phyloP scores from a whole-genome alignment of 2,329 filamentous ascomycete genomes.

The Chaetoscypha palmicola region DNA sequence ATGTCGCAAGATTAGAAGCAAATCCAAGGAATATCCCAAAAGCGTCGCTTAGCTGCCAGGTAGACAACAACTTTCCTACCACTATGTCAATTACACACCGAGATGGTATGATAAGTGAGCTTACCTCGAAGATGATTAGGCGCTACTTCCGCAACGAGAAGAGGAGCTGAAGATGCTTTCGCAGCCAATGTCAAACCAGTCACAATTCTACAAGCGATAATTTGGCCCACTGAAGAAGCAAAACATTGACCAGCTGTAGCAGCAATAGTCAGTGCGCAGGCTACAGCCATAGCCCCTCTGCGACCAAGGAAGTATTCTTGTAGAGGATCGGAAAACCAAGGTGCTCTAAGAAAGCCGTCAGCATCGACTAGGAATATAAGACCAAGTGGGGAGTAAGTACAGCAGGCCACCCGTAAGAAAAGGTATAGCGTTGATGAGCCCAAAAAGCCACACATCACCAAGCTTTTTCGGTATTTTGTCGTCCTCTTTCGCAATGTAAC shows the following conservation, averaged over 20 bases:
- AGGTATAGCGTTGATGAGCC: neutral
- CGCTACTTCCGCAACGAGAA: neutral
- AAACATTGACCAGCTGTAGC: neutral
- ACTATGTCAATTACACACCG: too few relatives aligned
- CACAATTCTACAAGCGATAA: neutral
- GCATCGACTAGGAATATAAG: too few relatives aligned
- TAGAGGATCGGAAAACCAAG: neutral
- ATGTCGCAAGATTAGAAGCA: neutral
- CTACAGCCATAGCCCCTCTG: neutral
- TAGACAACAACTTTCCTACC: neutral
- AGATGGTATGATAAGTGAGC: too few relatives aligned
- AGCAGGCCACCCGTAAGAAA: neutral
- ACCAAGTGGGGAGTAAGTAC: neutral
- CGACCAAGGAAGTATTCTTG: constrained; percentile 1
- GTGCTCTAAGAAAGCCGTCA: neutral
- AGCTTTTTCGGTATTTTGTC: neutral
- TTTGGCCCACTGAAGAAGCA: neutral
- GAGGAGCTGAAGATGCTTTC: neutral
- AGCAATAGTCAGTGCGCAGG: neutral
- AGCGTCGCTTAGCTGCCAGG: constrained; percentile 1
- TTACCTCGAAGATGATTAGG: constrained; percentile 1
- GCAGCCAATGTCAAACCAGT: neutral
- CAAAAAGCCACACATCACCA: neutral
- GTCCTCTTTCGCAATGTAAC: neutral
- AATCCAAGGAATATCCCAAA: neutral